Evolutionary conservation across 805 yeast genomes (phyloP), one percentile per base, ranked within the genome.

Genomic region (Metschnikowia kunwiensis): DNA sequence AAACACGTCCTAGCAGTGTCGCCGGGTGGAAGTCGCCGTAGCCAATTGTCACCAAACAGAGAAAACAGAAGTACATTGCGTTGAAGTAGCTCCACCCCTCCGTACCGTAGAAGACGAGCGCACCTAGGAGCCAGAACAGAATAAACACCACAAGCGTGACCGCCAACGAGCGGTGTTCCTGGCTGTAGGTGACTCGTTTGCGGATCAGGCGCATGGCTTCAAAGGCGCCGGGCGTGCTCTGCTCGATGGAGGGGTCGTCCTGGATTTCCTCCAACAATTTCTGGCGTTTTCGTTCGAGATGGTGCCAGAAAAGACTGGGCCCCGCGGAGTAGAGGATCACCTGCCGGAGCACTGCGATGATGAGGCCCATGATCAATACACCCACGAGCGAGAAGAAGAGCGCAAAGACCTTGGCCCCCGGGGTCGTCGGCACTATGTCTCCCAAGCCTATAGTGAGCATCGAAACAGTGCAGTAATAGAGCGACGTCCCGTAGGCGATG

Each of bases 371-470:
- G 18, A 80, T 62, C 21, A 88, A 57, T 13, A 88, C 75, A 0
- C 95, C 96, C 10, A 76, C 58, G 12, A 84, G 57, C 5, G 93
- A 76, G 60, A 78, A 85, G 2, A 82, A 55, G 34, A 87, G 62
- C 1, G 74, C 64, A 43, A 84, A 59, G 0, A 79, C 80, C 52
- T 76, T 75, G 0, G 82, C 70, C 1, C 78, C 76, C 2, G 69
- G 61, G 1, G 72, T 58, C 0, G 39, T 24, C 0, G 95, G 89
- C 0, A 71, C 63, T 22, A 82, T 68, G 49, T 84, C 93, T 24
- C 96, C 96, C 12, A 81, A 65, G 0, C 96, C 96, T 19, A 88
- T 74, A 1, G 96, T 88, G 31, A 85, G 63, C 25, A 82, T 63
- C 0, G 94, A 79, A 1, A 84, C 87, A 8, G 76, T 74, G 49